Evolutionary conservation across 805 yeast species (phyloP).

Genomic region (Spathaspora boniae): DNA sequence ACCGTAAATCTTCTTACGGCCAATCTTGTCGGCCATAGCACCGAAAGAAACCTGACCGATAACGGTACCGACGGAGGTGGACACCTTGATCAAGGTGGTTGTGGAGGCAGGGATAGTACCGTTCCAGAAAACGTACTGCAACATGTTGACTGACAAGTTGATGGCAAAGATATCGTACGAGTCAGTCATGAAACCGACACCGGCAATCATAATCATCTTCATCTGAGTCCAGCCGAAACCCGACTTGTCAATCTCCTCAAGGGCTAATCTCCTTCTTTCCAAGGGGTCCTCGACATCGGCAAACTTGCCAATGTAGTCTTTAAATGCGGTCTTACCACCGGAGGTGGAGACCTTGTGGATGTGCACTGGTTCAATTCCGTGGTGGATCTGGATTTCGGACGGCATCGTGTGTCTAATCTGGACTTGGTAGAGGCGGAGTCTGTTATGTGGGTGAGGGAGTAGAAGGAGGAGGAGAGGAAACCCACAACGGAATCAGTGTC

Average conservation of each 20-base stretch:
- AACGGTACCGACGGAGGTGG: slow-evolving; percentile 92
- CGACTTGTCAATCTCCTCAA: slow-evolving; percentile 79
- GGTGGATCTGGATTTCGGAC: too few species aligned
- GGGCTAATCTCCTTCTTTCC: slow-evolving; percentile 82
- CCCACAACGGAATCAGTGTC: too few species aligned
- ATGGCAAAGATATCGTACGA: slow-evolving; percentile 91
- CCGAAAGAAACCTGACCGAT: slow-evolving; percentile 89
- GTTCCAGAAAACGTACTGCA: slow-evolving; percentile 71
- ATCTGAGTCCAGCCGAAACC: slow-evolving; percentile 79
- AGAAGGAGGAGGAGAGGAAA: too few species aligned
- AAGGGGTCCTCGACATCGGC: slow-evolving; percentile 81
- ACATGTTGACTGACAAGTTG: slow-evolving; percentile 76
- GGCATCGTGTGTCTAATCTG: too few species aligned
- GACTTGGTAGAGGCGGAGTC: too few species aligned
- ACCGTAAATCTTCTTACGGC: slow-evolving; percentile 88
- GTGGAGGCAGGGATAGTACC: slow-evolving; percentile 68
- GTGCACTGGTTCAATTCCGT: too few species aligned
- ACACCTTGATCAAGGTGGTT: slow-evolving; percentile 72
- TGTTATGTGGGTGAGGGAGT: too few species aligned
- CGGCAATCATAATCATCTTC: slow-evolving; percentile 78
- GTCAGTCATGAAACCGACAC: slow-evolving; percentile 93
- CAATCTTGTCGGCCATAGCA: slow-evolving; percentile 71
- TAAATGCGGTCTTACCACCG: slow-evolving; percentile 88
- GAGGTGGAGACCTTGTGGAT: slow-evolving; percentile 7
- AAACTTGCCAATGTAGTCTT: slow-evolving; percentile 74